These are phyloP conservation scores for Vigna trinervia DNA, from an alignment of 306 rosid species.

Conservation along the genomic window DNA sequence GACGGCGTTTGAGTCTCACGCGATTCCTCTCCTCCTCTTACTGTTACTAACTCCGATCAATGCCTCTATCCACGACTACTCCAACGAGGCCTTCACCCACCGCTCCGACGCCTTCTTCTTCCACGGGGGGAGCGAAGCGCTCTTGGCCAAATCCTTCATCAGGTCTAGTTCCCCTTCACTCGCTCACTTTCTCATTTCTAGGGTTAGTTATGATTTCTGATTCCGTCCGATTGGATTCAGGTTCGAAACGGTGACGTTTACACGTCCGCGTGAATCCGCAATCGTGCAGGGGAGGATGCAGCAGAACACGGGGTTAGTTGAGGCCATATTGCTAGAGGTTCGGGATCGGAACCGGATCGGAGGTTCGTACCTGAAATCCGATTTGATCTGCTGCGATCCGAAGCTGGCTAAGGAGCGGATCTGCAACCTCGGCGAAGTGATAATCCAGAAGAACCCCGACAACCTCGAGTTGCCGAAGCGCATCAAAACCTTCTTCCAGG, in stretches of 20 bases:
- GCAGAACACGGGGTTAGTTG: constrained; percentile 80
- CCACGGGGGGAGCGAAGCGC: constrained; percentile 95
- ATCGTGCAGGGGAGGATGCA: constrained; percentile 61
- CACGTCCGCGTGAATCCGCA: constrained; percentile 70
- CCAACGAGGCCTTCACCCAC: constrained; percentile 63
- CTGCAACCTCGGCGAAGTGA: constrained; percentile 79
- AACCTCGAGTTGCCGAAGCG: constrained; percentile 65
- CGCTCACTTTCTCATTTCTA: not conserved
- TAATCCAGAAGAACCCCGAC: constrained; percentile 60
- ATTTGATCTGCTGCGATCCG: constrained; percentile 67
- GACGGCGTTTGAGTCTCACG: not conserved
- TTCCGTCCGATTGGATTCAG: constrained; percentile 41
- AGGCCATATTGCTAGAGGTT: constrained; percentile 82
- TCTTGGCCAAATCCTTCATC: constrained; percentile 76
- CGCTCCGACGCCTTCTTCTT: constrained; percentile 92
- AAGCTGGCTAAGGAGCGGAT: constrained; percentile 49
- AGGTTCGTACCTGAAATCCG: constrained; percentile 66
- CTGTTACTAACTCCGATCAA: constrained; percentile 25
- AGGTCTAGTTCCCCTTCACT: constrained; percentile 26
- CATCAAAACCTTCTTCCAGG: constrained; percentile 69
- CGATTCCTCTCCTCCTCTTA: not conserved
- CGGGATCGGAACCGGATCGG: constrained; percentile 77
- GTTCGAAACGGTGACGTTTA: constrained; percentile 71
- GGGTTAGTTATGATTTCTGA: not conserved
- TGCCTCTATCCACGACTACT: constrained; percentile 82